Evolutionary conservation across 148 eudicot species (phyloP), one percentile per base, ranked within the genome.

Genomic region (Talinum fruticosum): DNA sequence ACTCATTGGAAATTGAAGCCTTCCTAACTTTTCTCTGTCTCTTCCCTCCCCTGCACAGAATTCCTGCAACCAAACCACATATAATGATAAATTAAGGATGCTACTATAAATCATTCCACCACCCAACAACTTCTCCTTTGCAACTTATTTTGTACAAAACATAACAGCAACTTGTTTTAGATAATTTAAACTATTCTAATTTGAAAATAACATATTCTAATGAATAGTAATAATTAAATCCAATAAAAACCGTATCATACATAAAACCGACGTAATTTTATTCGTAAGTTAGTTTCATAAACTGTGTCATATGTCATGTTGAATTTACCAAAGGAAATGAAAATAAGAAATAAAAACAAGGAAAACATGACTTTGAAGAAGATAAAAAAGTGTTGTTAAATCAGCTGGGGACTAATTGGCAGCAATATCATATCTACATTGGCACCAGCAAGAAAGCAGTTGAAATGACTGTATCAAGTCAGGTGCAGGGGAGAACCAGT

Each of bases 1-100:
- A n/a, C n/a, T n/a, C 45, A 68, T 78, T 35, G 78, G 81, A 74
- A 82, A 67, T 82, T 82, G 84, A 57, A 78, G 84, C 84, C 78
- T 33, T 78, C 70, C 66, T 15, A 2, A 5, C 15, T 26, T 61
- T 24, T 26, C 26, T 8, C 3, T 61, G 78, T 26, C 30, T n/a
- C 35, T 14, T 69, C 59, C 81, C 71, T 47, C 51, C 81, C 84
- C 79, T 82, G 76, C 57, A 78, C 10, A 73, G 12, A 24, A 66
- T 76, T 33, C 37, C 53, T 35, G 4, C 61, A 36, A 74, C 18
- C 64, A 62, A 62, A 62, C 8, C 21, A 51, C 21, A 51, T 7
- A 2, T 12, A 51, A 3, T 51, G 21, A n/a, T n/a, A n/a, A n/a
- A n/a, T n/a, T n/a, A n/a, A n/a, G n/a, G n/a, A n/a, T n/a, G n/a